Evolutionary conservation across 345 rosid species (phyloP), one percentile per base, ranked within the genome.

Genomic region (Litchi chinensis): DNA sequence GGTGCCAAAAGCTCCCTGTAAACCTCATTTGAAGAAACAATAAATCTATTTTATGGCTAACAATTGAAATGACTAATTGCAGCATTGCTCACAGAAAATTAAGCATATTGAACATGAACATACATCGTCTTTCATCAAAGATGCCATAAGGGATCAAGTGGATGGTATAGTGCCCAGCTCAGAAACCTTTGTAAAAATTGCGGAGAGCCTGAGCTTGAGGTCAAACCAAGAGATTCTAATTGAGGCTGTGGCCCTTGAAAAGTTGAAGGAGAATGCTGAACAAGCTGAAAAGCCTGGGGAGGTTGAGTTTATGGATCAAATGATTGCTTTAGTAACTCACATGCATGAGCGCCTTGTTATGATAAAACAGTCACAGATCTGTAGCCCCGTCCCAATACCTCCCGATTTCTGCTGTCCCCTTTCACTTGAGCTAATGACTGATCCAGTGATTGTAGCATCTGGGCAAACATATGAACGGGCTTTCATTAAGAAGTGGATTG

Each of bases 401-500:
- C 80, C 97, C n/a, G 99, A 97, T 84, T 97, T 94, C 81, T 93
- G 95, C 79, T 94, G 98, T 69, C 99, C 98, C 75, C 91, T 97
- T 16, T 97, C 99, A 5, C 96, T 94, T 57, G 98, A 93, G 84
- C 88, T 97, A 85, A 97, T 97, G 99, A 90, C 93, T 26, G 98
- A 94, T 88, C 99, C 98, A 40, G 98, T 97, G 70, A 94, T 97
- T 80, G 96, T 93, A 52, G 90, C 95, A 74, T 91, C 98, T 50
- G 98, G 99, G 73, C 96, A 97, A 86, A 97, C 99, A 41, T 97
- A 94, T 64, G 99, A 97, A 81, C 86, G 89, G 74, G 96, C 90
- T 7, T 94, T 91, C 83, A 94, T 97, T 77, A 93, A 91, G 88
- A 88, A 86, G 74, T 94, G 99, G 98, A 91, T 94, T 82, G 97